Base-by-base conservation (phyloP, 306 rosid species). In the Prunus fruticosa region DNA sequence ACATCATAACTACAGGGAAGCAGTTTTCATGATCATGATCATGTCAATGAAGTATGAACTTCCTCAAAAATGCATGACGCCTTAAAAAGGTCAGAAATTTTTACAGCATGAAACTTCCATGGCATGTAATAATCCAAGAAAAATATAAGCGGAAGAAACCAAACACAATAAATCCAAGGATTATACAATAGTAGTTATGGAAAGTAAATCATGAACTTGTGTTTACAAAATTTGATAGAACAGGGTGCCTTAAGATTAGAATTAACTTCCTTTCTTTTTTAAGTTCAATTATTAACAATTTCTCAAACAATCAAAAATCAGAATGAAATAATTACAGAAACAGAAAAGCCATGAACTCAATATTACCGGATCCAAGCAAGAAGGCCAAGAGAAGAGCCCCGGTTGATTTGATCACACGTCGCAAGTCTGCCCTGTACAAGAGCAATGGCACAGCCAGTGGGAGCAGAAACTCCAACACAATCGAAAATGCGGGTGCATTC, bases 371-470 rank as follows among this genome's bases (percentile, higher is more conserved):
- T 75, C 97, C 97, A 11, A 91, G 71, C 84, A 91, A 82, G 91
- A 91, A 91, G 49, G 95, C 89, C 60, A 89, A 81, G 75, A 91
- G 90, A 80, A 91, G 97, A 6, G 83, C 58, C 57, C 97, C 94
- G 0, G 93, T 86, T 12, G 97, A 89, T 74, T 85, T 89, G 30
- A 91, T 67, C 25, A 91, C 93, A 1, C 89, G 87, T 46, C 94
- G 97, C 75, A 91, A 71, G 69, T 91, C 97, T 20, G 97, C 95
- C 76, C 90, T 80, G 46, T 82, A 91, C 76, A 91, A 75, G 56
- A 91, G 71, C 88, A 91, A 83, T 1, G 97, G 93, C 68, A 88
- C 86, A 15, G 97, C 87, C 27, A 87, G 23, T 19, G 95, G 95
- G 22, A 91, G 89, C 74, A 89, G 81, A 78, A 82, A 86, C 78